Percentiles rank a stretch among this genome's conserved stretches.
These are phyloP conservation scores for Heliocybe sulcata DNA, from an alignment of 1,284 basidiomycete genomes.

Conservation along the genomic window DNA sequence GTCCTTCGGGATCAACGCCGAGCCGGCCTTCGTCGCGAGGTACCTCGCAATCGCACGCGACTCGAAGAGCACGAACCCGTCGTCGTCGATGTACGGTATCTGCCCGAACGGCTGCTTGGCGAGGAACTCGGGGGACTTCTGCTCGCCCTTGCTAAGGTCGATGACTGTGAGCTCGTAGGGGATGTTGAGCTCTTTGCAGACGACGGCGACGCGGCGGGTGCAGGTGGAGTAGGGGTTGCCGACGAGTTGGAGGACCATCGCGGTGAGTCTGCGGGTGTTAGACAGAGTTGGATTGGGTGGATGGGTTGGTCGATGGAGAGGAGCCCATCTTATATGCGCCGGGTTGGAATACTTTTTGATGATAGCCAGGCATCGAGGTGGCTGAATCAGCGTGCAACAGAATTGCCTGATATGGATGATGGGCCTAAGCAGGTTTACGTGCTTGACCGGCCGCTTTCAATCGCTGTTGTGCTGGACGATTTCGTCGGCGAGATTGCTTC, in stretches of 20 bases:
- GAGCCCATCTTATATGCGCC: too few relatives aligned
- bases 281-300: too few relatives aligned
- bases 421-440: too few relatives aligned
- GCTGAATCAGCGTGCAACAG: too few relatives aligned
- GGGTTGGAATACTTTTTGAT: too few relatives aligned
- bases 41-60: slow-evolving; percentile 44
- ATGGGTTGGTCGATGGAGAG: too few relatives aligned
- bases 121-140: not conserved
- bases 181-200: slow-evolving; percentile 15
- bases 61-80: slow-evolving; percentile 36
- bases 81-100: slow-evolving; percentile 18
- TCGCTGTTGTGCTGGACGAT: too few relatives aligned
- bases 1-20: slow-evolving; percentile 24
- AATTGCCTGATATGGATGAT: too few relatives aligned
- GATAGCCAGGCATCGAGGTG: too few relatives aligned
- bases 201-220: slow-evolving; percentile 18
- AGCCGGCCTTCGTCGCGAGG: slow-evolving; percentile 27
- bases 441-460: too few relatives aligned
- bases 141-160: not conserved
- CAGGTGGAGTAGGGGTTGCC: slow-evolving; percentile 12
- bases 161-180: slow-evolving; percentile 10
- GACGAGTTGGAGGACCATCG: slow-evolving; percentile 14
- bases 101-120: not conserved
- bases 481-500: too few relatives aligned
- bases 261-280: too few relatives aligned